Percentiles rank a stretch among this genome's conserved stretches.
These are phyloP conservation scores for Marvania coccoides DNA, from an alignment of 139 green algal genomes.

Conservation along the genomic window DNA sequence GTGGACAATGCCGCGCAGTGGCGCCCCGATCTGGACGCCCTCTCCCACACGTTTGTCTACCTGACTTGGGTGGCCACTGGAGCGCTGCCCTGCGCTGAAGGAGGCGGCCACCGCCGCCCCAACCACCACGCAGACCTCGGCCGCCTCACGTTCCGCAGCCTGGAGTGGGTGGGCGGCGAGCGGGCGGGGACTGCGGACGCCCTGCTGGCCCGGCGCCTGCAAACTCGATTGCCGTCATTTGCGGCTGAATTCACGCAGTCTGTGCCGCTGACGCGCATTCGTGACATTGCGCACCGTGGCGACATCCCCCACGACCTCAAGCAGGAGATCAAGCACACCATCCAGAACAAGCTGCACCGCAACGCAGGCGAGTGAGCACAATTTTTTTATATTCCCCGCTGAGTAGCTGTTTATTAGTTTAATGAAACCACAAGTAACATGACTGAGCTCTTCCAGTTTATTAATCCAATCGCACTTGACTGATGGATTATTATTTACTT, in stretches of 20 bases:
- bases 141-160: conserved; percentile 73
- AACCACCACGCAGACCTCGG: conserved; percentile 85
- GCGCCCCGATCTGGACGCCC: conserved; percentile 40
- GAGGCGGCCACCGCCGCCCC: conserved; percentile 84
- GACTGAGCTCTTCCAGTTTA: too few species aligned
- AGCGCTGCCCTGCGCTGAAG: conserved; percentile 83
- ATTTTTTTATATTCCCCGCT: too few species aligned
- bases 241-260: conserved; percentile 74
- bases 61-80: conserved; percentile 86
- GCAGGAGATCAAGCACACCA: conserved; percentile 98
- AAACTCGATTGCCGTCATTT: conserved; percentile 84
- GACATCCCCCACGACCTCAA: conserved; percentile 79
- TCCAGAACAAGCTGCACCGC: conserved; percentile 98
- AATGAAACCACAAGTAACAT: too few species aligned
- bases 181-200: neutral
- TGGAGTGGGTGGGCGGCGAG: conserved; percentile 71
- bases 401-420: too few species aligned
- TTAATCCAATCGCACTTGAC: too few species aligned
- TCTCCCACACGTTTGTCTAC: conserved; percentile 49
- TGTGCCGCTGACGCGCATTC: conserved; percentile 90
- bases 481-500: too few species aligned
- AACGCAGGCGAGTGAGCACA: too few species aligned
- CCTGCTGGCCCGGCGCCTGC: conserved; percentile 59
- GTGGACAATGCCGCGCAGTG: conserved; percentile 49
- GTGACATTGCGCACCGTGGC: conserved; percentile 88